Percentiles rank a stretch among this genome's conserved stretches.
phyloP scores from a whole-genome alignment of 2,329 filamentous ascomycete species.

The Aureobasidium zeae region DNA sequence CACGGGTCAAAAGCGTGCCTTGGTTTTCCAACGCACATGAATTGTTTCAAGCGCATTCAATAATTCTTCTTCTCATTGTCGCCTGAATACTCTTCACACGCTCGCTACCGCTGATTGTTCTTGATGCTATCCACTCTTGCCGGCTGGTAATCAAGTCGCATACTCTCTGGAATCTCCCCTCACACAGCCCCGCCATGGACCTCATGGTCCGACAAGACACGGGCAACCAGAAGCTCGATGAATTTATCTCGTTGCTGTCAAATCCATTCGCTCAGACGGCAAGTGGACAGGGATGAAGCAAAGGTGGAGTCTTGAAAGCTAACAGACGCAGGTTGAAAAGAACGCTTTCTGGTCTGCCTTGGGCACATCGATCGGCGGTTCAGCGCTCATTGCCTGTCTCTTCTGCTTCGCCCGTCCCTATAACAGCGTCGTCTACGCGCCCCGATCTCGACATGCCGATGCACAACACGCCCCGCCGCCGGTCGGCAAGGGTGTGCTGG shows the following conservation, averaged over 20 bases:
- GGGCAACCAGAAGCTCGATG: neutral
- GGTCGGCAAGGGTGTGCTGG: conserved; percentile 75
- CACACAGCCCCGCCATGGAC: conserved; percentile 1
- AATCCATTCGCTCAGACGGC: conserved; percentile 12
- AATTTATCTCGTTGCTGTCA: conserved; percentile 2
- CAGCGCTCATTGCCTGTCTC: conserved; percentile 60
- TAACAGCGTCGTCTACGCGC: conserved; percentile 87
- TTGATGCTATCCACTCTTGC: conserved; percentile 9
- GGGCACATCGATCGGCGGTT: conserved; percentile 68
- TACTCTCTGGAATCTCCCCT: neutral
- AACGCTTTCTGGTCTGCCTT: conserved; percentile 70
- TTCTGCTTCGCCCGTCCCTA: conserved; percentile 89
- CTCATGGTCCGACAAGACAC: conserved; percentile 5
- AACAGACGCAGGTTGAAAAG: conserved; percentile 46
- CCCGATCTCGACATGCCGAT: conserved; percentile 86
- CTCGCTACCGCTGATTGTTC: conserved; percentile 4
- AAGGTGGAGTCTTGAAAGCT: neutral
- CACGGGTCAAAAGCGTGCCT: no score
- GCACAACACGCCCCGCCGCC: conserved; percentile 80
- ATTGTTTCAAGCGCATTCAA: neutral
- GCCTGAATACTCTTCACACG: neutral
- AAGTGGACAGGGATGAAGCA: neutral
- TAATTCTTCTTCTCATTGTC: neutral
- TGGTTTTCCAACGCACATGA: no score
- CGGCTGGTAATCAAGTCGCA: conserved; percentile 2